These are phyloP conservation scores for Pseudogymnoascus sp. DNA, from an alignment of 2,329 filamentous ascomycete genomes.

Conservation along the genomic window DNA sequence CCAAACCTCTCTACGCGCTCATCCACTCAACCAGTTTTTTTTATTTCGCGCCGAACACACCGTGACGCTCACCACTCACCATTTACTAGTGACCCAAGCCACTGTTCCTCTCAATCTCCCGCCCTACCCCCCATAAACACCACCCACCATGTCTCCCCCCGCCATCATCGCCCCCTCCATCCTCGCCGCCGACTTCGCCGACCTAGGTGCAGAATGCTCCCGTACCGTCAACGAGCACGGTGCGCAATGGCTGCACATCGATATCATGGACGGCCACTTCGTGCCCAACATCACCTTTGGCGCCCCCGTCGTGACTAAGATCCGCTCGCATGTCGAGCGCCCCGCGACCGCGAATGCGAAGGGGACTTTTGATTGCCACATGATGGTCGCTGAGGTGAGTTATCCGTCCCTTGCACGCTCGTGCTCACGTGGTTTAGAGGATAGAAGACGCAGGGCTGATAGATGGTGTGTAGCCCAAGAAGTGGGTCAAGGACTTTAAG, in stretches of 20 bases:
- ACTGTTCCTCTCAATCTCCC: not conserved
- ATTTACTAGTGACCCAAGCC: not conserved
- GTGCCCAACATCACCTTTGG: slow-evolving; percentile 98
- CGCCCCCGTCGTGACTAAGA: slow-evolving; percentile 88
- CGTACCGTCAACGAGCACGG: slow-evolving; percentile 71
- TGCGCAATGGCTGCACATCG: slow-evolving; percentile 48
- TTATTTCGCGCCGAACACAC: slow-evolving; percentile 7
- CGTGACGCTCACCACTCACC: not conserved
- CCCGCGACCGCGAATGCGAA: slow-evolving; percentile 64
- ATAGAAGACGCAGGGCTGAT: slow-evolving; percentile 3
- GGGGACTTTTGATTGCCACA: slow-evolving; percentile 98
- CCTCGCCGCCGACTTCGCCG: slow-evolving; percentile 89
- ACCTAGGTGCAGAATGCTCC: slow-evolving; percentile 78
- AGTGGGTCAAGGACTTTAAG: slow-evolving; percentile 95
- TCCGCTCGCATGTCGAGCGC: slow-evolving; percentile 74
- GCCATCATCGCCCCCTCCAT: slow-evolving; percentile 98
- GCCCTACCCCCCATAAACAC: not conserved
- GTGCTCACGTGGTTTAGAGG: not conserved
- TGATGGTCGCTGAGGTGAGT: slow-evolving; percentile 96
- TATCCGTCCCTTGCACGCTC: not conserved
- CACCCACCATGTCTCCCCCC: slow-evolving; percentile 66
- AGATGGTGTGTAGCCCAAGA: slow-evolving; percentile 65
- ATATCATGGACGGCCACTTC: slow-evolving; percentile 85
- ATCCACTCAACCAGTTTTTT: too few species aligned
- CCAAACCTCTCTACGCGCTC: slow-evolving; percentile 6